Percentiles rank a stretch among this genome's conserved stretches.
These are phyloP conservation scores for Bromus sterilis DNA, from an alignment of 176 grass and related monocot species.

Conservation along the genomic window DNA sequence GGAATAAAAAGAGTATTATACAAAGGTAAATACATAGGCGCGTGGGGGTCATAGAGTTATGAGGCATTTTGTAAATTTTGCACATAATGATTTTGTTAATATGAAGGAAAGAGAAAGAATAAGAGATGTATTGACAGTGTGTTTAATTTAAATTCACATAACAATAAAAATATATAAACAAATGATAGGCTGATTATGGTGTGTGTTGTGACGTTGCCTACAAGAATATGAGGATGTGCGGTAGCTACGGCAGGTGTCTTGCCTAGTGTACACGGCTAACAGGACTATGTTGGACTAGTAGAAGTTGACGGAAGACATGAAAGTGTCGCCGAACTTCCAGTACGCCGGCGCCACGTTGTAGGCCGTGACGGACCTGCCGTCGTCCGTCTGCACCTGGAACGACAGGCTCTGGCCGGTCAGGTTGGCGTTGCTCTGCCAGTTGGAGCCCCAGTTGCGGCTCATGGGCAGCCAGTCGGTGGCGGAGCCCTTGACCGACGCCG, in stretches of 20 bases:
- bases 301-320: slow-evolving; percentile 22
- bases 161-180: background rate
- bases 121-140: background rate
- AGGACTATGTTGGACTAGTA: background rate
- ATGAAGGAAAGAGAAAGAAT: too few relatives aligned
- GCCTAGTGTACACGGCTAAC: background rate
- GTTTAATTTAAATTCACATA: background rate
- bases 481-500: slow-evolving; percentile 30
- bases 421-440: slow-evolving; percentile 53
- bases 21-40: too few relatives aligned
- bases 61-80: too few relatives aligned
- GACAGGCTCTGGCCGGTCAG: slow-evolving; percentile 39
- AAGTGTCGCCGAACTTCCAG: slow-evolving; percentile 50
- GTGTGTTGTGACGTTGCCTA: too few relatives aligned
- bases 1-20: too few relatives aligned
- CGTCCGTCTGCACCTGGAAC: slow-evolving; percentile 46
- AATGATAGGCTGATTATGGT: background rate
- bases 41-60: too few relatives aligned
- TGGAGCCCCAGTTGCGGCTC: slow-evolving; percentile 55
- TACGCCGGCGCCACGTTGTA: slow-evolving; percentile 28
- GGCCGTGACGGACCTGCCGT: slow-evolving; percentile 7
- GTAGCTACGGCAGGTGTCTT: background rate
- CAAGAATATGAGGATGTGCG: background rate
- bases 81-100: too few relatives aligned
- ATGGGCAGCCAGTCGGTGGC: slow-evolving; percentile 35